A percentile compares a stretch with the other conserved stretches of the same genome.
phyloP scores from a whole-genome alignment of 768 basidiomycete species.

The Sarcodon sp. region DNA sequence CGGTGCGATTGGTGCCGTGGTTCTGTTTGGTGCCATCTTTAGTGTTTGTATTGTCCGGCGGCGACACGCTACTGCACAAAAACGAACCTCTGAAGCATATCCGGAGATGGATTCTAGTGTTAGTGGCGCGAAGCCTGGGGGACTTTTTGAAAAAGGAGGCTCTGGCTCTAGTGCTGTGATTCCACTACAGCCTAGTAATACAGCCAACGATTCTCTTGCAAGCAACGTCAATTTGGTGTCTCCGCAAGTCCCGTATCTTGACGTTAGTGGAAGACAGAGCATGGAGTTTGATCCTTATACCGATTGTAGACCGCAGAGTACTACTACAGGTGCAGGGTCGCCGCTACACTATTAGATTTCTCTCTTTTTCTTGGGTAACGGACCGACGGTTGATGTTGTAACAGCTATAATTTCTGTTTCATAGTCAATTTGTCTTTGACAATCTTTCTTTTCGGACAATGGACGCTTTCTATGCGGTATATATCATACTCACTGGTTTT shows the following conservation, averaged over 20 bases:
- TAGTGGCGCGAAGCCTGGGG: slow-evolving; percentile 16
- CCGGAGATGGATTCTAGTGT: slow-evolving; percentile 19
- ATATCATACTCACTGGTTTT: too few species aligned
- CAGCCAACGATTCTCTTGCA: slow-evolving; percentile 31
- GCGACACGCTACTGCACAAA: slow-evolving; percentile 26
- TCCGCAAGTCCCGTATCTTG: slow-evolving; percentile 20
- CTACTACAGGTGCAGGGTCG: too few species aligned
- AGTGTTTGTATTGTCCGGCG: slow-evolving; percentile 40
- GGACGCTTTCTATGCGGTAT: too few species aligned
- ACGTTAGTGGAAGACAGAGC: slow-evolving; percentile 16
- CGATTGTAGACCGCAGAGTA: too few species aligned
- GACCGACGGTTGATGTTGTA: too few species aligned
- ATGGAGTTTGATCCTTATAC: slow-evolving; percentile 24
- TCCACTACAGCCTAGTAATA: slow-evolving; percentile 54
- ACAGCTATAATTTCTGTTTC: too few species aligned
- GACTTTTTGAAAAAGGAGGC: slow-evolving; percentile 20
- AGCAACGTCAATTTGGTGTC: slow-evolving; percentile 34
- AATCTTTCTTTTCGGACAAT: too few species aligned
- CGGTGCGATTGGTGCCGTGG: slow-evolving; percentile 37
- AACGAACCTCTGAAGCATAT: slow-evolving; percentile 14
- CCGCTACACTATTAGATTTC: too few species aligned
- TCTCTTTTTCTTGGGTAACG: too few species aligned
- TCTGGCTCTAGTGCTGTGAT: slow-evolving; percentile 63
- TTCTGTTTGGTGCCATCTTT: slow-evolving; percentile 35
- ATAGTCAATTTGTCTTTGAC: too few species aligned